Conservation (phyloP, 176 grass and related monocot species). For the Pontederia crassipes region DNA sequence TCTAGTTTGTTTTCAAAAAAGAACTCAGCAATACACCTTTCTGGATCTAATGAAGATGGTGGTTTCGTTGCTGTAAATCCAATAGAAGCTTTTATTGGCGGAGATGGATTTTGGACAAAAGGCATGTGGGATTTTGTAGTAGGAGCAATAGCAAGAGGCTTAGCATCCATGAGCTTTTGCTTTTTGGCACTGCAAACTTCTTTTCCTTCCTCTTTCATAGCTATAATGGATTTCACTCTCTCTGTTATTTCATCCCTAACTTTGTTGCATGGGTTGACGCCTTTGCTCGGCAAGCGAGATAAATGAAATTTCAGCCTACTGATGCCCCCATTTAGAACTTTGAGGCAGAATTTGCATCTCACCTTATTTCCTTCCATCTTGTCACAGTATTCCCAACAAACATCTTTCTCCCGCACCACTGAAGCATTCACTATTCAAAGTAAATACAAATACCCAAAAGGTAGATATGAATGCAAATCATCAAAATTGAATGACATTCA, state of each 20-base stretch:
- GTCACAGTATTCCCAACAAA: conserved; percentile 94
- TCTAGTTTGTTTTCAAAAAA: conserved; percentile 95
- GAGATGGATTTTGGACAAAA: conserved; percentile 22
- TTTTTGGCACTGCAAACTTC: conserved; percentile 55
- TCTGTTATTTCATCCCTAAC: conserved; percentile 57
- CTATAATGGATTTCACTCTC: conserved; percentile 65
- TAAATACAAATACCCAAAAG: neutral
- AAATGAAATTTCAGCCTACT: conserved; percentile 93
- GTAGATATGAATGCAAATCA: neutral
- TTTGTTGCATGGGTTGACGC: conserved; percentile 67
- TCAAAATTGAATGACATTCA: neutral
- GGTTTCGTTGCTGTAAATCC: conserved; percentile 23
- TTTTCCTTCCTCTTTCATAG: conserved; percentile 74
- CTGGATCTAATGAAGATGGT: conserved; percentile 34
- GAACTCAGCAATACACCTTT: conserved; percentile 88
- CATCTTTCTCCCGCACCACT: conserved; percentile 87
- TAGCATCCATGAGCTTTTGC: conserved; percentile 35
- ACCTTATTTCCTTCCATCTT: conserved; percentile 95
- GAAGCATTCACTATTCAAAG: conserved; percentile 1
- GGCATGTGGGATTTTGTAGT: conserved; percentile 25
- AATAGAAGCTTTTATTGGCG: conserved; percentile 21
- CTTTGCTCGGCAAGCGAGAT: conserved; percentile 76
- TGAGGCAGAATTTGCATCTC: conserved; percentile 76
- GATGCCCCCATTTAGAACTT: conserved; percentile 86
- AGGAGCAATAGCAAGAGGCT: conserved; percentile 7